Conservation (phyloP, 306 rosid species). For the Corylus avellana region DNA sequence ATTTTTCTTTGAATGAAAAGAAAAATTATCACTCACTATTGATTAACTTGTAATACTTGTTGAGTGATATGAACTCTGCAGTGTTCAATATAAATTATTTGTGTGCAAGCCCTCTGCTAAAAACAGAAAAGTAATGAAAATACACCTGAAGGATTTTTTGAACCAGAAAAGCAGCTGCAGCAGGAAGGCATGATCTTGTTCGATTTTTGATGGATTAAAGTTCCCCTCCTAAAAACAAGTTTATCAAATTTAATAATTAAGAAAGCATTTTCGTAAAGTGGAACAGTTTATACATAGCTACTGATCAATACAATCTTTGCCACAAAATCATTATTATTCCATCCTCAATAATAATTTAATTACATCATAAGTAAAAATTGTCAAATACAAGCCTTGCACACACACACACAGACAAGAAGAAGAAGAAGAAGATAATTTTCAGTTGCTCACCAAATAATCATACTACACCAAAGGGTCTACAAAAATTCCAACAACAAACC, state of each 20-base stretch:
- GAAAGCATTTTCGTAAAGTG: slow-evolving; percentile 21
- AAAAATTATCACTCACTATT: neutral
- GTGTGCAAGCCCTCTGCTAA: slow-evolving; percentile 4
- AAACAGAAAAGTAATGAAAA: slow-evolving; percentile 18
- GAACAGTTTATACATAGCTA: neutral
- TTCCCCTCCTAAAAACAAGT: slow-evolving; percentile 75
- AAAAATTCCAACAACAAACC: neutral
- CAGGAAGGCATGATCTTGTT: slow-evolving; percentile 80
- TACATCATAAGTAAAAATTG: neutral
- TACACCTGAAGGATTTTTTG: slow-evolving; percentile 87
- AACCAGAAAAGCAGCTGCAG: slow-evolving; percentile 97
- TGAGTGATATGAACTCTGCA: neutral
- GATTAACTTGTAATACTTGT: neutral
- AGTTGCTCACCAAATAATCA: neutral
- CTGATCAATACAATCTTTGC: neutral
- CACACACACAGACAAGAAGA: neutral
- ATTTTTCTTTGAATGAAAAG: neutral
- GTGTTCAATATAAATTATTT: slow-evolving; percentile 8
- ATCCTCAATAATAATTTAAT: neutral
- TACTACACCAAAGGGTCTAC: neutral
- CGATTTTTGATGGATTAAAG: slow-evolving; percentile 62
- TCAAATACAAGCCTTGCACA: neutral
- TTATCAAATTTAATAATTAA: slow-evolving; percentile 31
- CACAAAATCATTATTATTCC: neutral
- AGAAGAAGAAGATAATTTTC: neutral